Evolutionary conservation across 2,329 filamentous ascomycete species (phyloP).

Genomic region (Fusarium cicatricum): DNA sequence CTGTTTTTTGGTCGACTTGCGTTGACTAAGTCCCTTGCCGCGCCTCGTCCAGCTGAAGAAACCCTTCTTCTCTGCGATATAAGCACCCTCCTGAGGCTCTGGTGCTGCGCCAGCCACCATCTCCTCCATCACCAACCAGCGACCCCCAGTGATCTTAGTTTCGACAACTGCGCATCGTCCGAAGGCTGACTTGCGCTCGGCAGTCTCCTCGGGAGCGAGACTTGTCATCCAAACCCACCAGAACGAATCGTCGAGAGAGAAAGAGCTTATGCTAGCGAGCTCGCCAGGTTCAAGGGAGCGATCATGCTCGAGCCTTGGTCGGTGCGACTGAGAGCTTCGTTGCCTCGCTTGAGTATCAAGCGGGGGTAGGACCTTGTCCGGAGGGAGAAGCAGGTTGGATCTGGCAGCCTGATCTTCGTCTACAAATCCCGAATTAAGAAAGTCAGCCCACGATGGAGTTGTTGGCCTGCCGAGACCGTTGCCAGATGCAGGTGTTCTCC

Average conservation of each 20-base stretch:
- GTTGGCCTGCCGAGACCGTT: constrained; percentile 80
- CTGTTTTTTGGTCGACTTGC: constrained; percentile 75
- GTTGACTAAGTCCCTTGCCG: constrained; percentile 68
- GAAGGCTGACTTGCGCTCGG: constrained; percentile 88
- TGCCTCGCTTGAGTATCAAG: constrained; percentile 77
- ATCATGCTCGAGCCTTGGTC: constrained; percentile 73
- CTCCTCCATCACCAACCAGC: constrained; percentile 96
- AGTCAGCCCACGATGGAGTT: constrained; percentile 98
- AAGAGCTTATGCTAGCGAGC: constrained; percentile 85
- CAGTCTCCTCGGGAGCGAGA: constrained; percentile 87
- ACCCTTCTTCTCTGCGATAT: constrained; percentile 94
- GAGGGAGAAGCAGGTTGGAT: constrained; percentile 80
- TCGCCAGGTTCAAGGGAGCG: constrained; percentile 84
- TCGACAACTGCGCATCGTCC: constrained; percentile 93
- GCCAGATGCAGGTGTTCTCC: constrained; percentile 73
- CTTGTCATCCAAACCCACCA: constrained; percentile 99
- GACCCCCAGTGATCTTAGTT: constrained; percentile 80
- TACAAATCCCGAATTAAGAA: constrained; percentile 90
- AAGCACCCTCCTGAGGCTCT: constrained; percentile 83
- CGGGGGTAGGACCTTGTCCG: constrained; percentile 89
- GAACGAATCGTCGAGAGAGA: constrained; percentile 93
- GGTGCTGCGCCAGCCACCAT: constrained; percentile 92
- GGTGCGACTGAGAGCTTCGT: constrained; percentile 87
- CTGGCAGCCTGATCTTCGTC: constrained; percentile 71
- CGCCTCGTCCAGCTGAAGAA: constrained; percentile 88